phyloP scores from a whole-genome alignment of 176 grass and related monocot species.

The Cenchrus americanus region DNA sequence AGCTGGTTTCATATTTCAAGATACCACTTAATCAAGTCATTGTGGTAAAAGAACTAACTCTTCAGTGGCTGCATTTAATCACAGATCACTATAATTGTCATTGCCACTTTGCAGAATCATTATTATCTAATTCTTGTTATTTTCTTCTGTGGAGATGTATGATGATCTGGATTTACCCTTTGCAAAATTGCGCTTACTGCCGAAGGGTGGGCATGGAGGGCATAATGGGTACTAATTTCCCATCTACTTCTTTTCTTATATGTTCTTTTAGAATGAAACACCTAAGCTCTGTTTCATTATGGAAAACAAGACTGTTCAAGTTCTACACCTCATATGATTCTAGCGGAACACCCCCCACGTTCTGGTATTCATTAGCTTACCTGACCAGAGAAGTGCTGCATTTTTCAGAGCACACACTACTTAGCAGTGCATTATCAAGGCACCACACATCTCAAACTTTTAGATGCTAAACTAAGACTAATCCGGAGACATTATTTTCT shows the following conservation, averaged over 20 bases:
- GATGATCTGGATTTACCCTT: constrained; percentile 95
- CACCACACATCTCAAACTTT: no score
- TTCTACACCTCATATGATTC: neutral
- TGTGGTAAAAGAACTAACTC: constrained; percentile 49
- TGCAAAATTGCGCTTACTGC: constrained; percentile 83
- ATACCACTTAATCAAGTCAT: constrained; percentile 94
- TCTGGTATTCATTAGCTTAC: no score
- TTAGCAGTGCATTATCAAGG: no score
- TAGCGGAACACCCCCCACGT: neutral
- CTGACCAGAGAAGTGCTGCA: no score
- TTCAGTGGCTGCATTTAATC: neutral
- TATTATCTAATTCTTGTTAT: neutral
- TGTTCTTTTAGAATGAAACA: neutral
- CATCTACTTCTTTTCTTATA: neutral
- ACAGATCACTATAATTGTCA: neutral
- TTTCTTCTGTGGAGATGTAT: constrained; percentile 70
- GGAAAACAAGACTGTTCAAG: neutral
- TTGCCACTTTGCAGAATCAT: neutral
- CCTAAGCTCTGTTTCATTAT: neutral
- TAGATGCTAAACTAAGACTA: no score
- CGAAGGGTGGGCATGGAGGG: constrained; percentile 92
- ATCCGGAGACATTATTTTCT: neutral
- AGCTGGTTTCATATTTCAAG: constrained; percentile 89
- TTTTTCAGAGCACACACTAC: no score
- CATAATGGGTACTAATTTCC: constrained; percentile 83